Evolutionary conservation across 2,329 filamentous ascomycete species (phyloP), one percentile per base, ranked within the genome.

Genomic region (Epichloe gansuensis): DNA sequence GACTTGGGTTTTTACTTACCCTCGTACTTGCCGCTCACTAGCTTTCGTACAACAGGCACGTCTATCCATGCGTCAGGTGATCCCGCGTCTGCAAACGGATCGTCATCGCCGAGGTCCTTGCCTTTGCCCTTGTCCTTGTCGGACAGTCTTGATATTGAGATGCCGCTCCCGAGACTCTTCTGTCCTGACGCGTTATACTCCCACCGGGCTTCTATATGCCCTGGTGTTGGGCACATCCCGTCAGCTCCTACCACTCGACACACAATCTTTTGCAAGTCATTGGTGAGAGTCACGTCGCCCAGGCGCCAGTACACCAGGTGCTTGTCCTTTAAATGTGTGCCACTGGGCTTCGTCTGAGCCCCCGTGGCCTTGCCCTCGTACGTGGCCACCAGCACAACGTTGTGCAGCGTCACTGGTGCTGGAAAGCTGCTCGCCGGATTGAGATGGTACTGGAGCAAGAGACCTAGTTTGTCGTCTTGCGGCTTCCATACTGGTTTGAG

Each of bases 171-270:
- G 1, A 78, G 59, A 0, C 56, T 68, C 40, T 77, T 64, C 9
- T 66, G 72, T 2, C 72, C 76, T 0, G 63, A 52, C 2, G 70
- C 61, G 23, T 54, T 61, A 54, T 73, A 71, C 64, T 95, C 89
- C 82, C 90, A 96, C 52, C 84, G 76, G 0, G 87, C 87, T 65
- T 98, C 91, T 8, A 94, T 77, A 51, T 80, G 82, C 0, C 89
- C 89, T 5, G 86, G 80, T 56, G 80, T 81, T 0, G 87, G 82
- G 59, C 81, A 81, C 49, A 80, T 75, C 25, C 80, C 80, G 36
- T 90, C 84, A 0, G 87, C 87, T 25, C 84, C 76, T 9, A 77
- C 72, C 59, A 98, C 86, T 3, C 89, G 81, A 54, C 89, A 93
- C 6, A 95, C 82, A 53, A 96, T 80, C 68, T 89, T 91, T 61